phyloP scores from a whole-genome alignment of 2,329 filamentous ascomycete species.

The Penicillium brasilianum region DNA sequence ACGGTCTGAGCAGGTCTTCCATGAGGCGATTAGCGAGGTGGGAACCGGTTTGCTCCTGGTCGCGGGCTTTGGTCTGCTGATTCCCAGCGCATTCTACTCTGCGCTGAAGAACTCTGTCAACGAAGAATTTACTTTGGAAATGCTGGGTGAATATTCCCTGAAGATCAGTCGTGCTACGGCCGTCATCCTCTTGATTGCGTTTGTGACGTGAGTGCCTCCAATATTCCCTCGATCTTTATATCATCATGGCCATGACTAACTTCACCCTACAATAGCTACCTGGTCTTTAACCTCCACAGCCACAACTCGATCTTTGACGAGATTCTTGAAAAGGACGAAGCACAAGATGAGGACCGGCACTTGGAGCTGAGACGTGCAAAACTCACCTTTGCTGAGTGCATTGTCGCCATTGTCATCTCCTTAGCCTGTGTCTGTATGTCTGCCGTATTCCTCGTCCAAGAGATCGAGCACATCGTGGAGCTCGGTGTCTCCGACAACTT shows the following conservation, averaged over 20 bases:
- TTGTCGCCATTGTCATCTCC: slow-evolving; percentile 67
- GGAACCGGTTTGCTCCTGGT: slow-evolving; percentile 78
- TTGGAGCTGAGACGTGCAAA: slow-evolving; percentile 67
- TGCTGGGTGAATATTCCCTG: slow-evolving; percentile 60
- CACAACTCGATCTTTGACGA: slow-evolving; percentile 79
- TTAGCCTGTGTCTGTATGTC: slow-evolving; percentile 74
- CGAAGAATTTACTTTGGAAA: slow-evolving; percentile 38
- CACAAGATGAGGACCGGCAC: slow-evolving; percentile 66
- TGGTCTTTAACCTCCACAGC: slow-evolving; percentile 76
- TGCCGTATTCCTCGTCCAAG: slow-evolving; percentile 72
- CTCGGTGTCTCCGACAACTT: slow-evolving; percentile 62
- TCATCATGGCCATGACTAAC: not conserved
- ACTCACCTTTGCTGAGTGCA: slow-evolving; percentile 74
- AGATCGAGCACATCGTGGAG: slow-evolving; percentile 69
- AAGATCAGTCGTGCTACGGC: slow-evolving; percentile 73
- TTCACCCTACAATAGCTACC: slow-evolving; percentile 43
- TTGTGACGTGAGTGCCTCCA: slow-evolving; percentile 60
- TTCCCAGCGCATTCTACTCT: slow-evolving; percentile 54
- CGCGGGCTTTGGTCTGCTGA: slow-evolving; percentile 63
- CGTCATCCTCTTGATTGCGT: slow-evolving; percentile 72
- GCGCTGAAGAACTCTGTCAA: slow-evolving; percentile 50
- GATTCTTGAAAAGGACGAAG: slow-evolving; percentile 73
- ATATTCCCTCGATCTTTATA: not conserved
- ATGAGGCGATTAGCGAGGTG: slow-evolving; percentile 76
- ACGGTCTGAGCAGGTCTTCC: slow-evolving; percentile 71